phyloP scores from a whole-genome alignment of 1,284 basidiomycete genomes.

The Tilletia caries region DNA sequence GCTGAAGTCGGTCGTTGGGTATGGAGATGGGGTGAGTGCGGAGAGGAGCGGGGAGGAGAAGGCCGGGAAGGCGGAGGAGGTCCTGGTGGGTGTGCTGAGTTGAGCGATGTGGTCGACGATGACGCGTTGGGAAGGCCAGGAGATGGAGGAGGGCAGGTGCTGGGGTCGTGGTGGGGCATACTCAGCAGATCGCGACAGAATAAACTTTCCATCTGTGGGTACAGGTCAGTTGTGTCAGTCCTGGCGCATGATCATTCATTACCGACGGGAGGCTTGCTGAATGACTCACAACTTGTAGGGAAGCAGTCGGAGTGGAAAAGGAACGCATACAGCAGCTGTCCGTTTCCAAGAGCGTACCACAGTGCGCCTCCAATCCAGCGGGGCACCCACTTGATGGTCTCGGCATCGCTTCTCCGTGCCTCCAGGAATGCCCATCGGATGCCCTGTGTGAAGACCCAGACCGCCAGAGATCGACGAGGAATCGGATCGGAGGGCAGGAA shows the following conservation, averaged over 20 bases:
- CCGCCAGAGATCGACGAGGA: conserved; percentile 25
- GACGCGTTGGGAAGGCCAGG: conserved; percentile 35
- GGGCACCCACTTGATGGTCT: conserved; percentile 33
- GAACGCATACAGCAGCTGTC: conserved; percentile 41
- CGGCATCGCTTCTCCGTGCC: conserved; percentile 20
- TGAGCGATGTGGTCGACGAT: conserved; percentile 37
- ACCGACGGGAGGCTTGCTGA: no score
- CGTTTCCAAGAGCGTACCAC: conserved; percentile 44
- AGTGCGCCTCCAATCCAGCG: conserved; percentile 35
- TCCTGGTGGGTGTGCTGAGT: conserved; percentile 31
- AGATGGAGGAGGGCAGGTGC: conserved; percentile 31
- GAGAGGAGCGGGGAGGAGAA: conserved; percentile 45
- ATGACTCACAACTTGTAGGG: conserved; percentile 27
- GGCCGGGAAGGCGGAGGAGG: conserved; percentile 32
- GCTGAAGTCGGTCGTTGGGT: conserved; percentile 30
- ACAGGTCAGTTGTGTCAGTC: not conserved
- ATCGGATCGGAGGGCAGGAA: conserved; percentile 24
- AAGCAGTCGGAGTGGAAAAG: conserved; percentile 41
- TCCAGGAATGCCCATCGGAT: conserved; percentile 27
- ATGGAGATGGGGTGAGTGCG: conserved; percentile 31
- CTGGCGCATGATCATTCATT: not conserved
- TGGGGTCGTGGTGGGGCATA: conserved; percentile 42
- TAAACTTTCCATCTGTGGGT: conserved; percentile 21
- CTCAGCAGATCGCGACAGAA: conserved; percentile 32
- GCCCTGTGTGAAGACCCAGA: conserved; percentile 33